Evolutionary conservation across 1,284 basidiomycete genomes (phyloP).

Genomic region (Leccinum holopus): DNA sequence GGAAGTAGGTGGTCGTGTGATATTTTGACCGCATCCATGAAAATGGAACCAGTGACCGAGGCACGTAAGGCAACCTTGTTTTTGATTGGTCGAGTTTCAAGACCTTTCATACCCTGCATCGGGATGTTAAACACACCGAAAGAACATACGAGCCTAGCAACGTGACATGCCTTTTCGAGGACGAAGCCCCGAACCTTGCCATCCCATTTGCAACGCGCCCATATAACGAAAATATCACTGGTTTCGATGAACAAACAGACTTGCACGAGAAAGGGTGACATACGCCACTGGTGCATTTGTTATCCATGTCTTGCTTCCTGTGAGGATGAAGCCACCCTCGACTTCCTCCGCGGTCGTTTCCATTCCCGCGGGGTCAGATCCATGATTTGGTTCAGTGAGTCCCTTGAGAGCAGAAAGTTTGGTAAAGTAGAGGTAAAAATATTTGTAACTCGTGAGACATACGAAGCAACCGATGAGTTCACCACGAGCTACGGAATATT

Average conservation of each 20-base stretch:
- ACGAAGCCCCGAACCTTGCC: constrained; percentile 90
- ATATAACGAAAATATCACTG: constrained; percentile 86
- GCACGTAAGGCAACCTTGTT: constrained; percentile 91
- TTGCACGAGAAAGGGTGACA: constrained; percentile 32
- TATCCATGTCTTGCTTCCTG: constrained; percentile 97
- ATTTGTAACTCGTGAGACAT: constrained; percentile 32
- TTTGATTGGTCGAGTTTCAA: constrained; percentile 86
- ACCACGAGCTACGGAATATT: constrained; percentile 63
- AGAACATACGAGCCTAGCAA: not conserved
- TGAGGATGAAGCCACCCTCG: constrained; percentile 83
- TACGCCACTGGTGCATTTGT: constrained; percentile 87
- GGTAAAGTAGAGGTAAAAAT: not conserved
- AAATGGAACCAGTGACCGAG: constrained; percentile 91
- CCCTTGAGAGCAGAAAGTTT: constrained; percentile 51
- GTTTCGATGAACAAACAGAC: constrained; percentile 9
- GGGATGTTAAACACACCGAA: not conserved
- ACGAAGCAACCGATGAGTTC: constrained; percentile 94
- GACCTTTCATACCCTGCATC: constrained; percentile 74
- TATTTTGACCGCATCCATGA: constrained; percentile 83
- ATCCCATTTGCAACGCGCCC: constrained; percentile 96
- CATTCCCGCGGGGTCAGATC: constrained; percentile 93
- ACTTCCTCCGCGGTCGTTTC: constrained; percentile 87
- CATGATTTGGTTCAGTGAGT: constrained; percentile 95
- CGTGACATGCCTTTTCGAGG: constrained; percentile 70
- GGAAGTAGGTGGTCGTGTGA: constrained; percentile 74